Base-by-base conservation (phyloP, 768 basidiomycete species). In the Boletus fagicola region DNA sequence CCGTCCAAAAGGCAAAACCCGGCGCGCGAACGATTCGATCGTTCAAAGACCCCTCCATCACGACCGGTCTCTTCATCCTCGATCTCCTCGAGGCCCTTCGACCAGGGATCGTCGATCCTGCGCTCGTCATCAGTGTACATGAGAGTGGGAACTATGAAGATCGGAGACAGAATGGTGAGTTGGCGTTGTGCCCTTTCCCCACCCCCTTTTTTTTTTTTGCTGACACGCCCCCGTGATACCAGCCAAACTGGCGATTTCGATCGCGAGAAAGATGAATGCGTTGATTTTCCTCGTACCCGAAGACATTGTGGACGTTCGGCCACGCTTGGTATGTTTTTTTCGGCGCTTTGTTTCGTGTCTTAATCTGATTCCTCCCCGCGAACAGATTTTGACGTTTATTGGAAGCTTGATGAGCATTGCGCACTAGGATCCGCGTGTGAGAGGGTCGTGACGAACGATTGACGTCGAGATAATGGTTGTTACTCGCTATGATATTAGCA, bases 191-290 rank as follows among this genome's bases (percentile, higher is more conserved):
- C n/a, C 0, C 8, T 39, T 39, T 9, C n/a, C n/a, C n/a, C n/a
- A n/a, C n/a, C n/a, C n/a, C n/a, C n/a, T 7, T 11, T 8, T 5
- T 16, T 2, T 2, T 1, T 31, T 20, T 31, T 5, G 48, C 33
- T 49, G 18, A 38, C 18, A 12, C 4, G 22, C 18, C 4, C 4
- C 9, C 2, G 5, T 18, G 26, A 30, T 6, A 12, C 61, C 95
- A 97, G 95, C 95, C 16, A 98, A 98, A 83, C 75, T 98, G 61
- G 96, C 94, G 9, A 98, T 98, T 65, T 98, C 96, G 3, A 98
- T 98, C 64, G 95, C 96, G n/a, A 82, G 96, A 68, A 98, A 98
- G 82, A 88, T 95, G 87, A 92, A 93, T 53, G 92, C 92, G 5
- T 74, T 97, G 64, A 98, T 98, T 66, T 98, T 98, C 82, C 76